Conservation (phyloP, 805 yeast species). For the Schwanniomyces yamadae region DNA sequence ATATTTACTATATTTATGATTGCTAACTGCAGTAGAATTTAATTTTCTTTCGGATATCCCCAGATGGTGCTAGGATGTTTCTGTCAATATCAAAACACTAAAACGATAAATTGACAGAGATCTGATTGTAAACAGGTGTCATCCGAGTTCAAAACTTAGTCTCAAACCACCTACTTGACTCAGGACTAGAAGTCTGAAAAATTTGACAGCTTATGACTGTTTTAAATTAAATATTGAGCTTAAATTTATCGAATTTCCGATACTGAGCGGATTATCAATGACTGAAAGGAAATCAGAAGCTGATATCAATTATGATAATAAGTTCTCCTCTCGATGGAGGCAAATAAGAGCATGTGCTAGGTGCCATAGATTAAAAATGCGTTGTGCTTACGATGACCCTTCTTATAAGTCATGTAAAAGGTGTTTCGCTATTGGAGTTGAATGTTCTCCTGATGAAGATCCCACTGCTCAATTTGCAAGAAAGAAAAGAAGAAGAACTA, state of each 20-base stretch:
- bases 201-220: too few species aligned
- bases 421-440: slow-evolving; percentile 43
- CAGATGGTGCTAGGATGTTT: background rate
- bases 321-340: slow-evolving; percentile 46
- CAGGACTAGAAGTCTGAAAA: too few species aligned
- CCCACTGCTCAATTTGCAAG: slow-evolving; percentile 46
- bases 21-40: background rate
- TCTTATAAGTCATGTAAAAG: slow-evolving; percentile 42
- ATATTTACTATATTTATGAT: background rate
- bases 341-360: slow-evolving; percentile 54
- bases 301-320: background rate
- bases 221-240: too few species aligned
- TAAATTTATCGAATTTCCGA: too few species aligned
- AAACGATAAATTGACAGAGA: background rate
- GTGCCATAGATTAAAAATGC: slow-evolving; percentile 52
- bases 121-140: too few species aligned
- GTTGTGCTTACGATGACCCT: slow-evolving; percentile 52
- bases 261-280: too few species aligned
- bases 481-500: slow-evolving; percentile 30
- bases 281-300: too few species aligned
- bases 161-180: too few species aligned
- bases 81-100: background rate
- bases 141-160: too few species aligned
- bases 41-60: background rate
- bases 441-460: slow-evolving; percentile 51